Conservation (phyloP, 148 eudicot genomes). For the Chenopodium suecicum region DNA sequence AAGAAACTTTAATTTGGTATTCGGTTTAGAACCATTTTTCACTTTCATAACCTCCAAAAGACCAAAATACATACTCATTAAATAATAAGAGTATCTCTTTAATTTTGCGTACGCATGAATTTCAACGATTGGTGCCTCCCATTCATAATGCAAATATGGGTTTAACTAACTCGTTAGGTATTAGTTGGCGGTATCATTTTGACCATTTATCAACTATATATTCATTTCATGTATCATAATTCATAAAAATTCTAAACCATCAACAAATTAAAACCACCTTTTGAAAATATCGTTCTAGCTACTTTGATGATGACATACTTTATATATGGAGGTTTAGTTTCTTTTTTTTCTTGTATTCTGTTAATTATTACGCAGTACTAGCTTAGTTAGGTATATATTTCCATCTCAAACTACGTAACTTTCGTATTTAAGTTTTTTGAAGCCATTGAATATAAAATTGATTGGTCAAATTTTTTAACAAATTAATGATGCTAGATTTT, state of each 20-base stretch:
- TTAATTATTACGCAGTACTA: too few relatives aligned
- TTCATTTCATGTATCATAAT: not conserved
- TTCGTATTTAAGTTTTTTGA: too few relatives aligned
- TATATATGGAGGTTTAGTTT: not conserved
- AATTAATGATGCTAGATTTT: too few relatives aligned
- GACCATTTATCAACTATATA: not conserved
- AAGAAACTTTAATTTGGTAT: not conserved
- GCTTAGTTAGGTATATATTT: not conserved
- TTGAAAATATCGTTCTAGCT: slow-evolving; percentile 7
- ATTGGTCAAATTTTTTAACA: too few relatives aligned
- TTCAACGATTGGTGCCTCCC: slow-evolving; percentile 8
- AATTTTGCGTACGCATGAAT: not conserved
- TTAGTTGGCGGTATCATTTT: slow-evolving; percentile 19
- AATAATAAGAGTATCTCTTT: not conserved
- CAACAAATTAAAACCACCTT: not conserved
- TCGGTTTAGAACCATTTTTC: not conserved
- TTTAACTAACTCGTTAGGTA: slow-evolving; percentile 33
- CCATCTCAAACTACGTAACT: not conserved
- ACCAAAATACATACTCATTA: not conserved
- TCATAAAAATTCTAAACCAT: not conserved
- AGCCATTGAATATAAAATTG: too few relatives aligned
- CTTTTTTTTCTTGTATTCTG: too few relatives aligned
- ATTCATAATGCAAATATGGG: slow-evolving; percentile 4
- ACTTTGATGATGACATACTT: slow-evolving; percentile 6
- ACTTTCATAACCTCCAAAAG: not conserved